A percentile compares a stretch with the other conserved stretches of the same genome.
These are phyloP conservation scores for Alternaria atra DNA, from an alignment of 2,329 filamentous ascomycete genomes.

Conservation along the genomic window DNA sequence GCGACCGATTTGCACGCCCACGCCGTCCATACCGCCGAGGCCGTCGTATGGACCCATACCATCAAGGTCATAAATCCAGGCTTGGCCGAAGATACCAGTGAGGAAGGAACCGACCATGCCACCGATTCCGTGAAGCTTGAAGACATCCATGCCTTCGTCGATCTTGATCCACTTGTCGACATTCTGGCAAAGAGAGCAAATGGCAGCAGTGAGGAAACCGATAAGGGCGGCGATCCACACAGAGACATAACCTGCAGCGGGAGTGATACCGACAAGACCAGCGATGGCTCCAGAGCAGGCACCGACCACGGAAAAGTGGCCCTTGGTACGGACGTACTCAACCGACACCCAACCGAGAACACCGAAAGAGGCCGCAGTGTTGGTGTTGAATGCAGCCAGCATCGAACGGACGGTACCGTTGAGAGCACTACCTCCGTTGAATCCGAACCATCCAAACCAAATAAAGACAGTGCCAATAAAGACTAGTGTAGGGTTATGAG, in stretches of 20 bases:
- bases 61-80: slow-evolving; percentile 60
- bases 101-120: slow-evolving; percentile 67
- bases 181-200: slow-evolving; percentile 61
- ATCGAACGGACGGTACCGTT: slow-evolving; percentile 60
- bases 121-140: slow-evolving; percentile 67
- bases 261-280: slow-evolving; percentile 68
- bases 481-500: slow-evolving; percentile 71
- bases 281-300: slow-evolving; percentile 67
- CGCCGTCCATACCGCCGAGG: slow-evolving; percentile 63
- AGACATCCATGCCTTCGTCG: slow-evolving; percentile 68
- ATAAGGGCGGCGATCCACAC: slow-evolving; percentile 65
- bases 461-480: slow-evolving; percentile 71
- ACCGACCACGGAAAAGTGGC: slow-evolving; percentile 65
- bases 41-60: slow-evolving; percentile 55
- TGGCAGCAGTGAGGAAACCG: slow-evolving; percentile 63
- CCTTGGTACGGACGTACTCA: slow-evolving; percentile 61
- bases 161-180: slow-evolving; percentile 64
- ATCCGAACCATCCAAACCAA: slow-evolving; percentile 71
- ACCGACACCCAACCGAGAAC: slow-evolving; percentile 64
- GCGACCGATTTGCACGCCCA: slow-evolving; percentile 64
- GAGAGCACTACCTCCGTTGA: slow-evolving; percentile 66
- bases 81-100: slow-evolving; percentile 65
- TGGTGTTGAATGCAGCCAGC: slow-evolving; percentile 67
- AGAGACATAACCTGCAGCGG: slow-evolving; percentile 63
- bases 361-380: slow-evolving; percentile 64